Percentiles rank a stretch among this genome's conserved stretches.
These are phyloP conservation scores for Tulasnella calospora DNA, from an alignment of 768 basidiomycete genomes.

Conservation along the genomic window DNA sequence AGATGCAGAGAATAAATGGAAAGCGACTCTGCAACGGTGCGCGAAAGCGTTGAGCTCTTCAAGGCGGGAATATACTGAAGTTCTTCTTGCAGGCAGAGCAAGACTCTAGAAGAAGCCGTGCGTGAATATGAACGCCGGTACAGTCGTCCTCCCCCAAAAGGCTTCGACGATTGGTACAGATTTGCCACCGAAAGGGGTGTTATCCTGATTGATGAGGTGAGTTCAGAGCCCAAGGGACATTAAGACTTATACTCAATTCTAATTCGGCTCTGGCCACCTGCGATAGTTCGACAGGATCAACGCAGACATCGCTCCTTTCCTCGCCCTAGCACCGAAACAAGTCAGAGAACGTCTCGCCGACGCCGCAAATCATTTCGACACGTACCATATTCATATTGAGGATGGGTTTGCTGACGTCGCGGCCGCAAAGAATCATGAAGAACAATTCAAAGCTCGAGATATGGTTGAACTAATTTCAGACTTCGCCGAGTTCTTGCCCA, in stretches of 20 bases:
- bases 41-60: neutral
- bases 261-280: neutral
- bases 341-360: neutral
- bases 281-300: slow-evolving; percentile 47
- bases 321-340: slow-evolving; percentile 38
- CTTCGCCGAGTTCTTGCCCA: neutral
- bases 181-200: slow-evolving; percentile 26
- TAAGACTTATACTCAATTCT: neutral
- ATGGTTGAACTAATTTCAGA: neutral
- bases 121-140: slow-evolving; percentile 41
- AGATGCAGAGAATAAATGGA: slow-evolving; percentile 34
- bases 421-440: neutral
- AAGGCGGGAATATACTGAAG: slow-evolving; percentile 36
- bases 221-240: neutral
- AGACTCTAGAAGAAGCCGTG: slow-evolving; percentile 39
- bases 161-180: slow-evolving; percentile 44
- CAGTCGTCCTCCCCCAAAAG: slow-evolving; percentile 39
- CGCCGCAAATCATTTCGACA: neutral
- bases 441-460: neutral
- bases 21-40: neutral
- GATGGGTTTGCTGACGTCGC: neutral
- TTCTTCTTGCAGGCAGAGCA: slow-evolving; percentile 38
- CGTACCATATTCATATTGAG: slow-evolving; percentile 24
- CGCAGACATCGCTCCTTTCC: slow-evolving; percentile 43
- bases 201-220: slow-evolving; percentile 23